Base-by-base conservation (phyloP, 1,284 basidiomycete genomes). In the Porogramme epimiltina region DNA sequence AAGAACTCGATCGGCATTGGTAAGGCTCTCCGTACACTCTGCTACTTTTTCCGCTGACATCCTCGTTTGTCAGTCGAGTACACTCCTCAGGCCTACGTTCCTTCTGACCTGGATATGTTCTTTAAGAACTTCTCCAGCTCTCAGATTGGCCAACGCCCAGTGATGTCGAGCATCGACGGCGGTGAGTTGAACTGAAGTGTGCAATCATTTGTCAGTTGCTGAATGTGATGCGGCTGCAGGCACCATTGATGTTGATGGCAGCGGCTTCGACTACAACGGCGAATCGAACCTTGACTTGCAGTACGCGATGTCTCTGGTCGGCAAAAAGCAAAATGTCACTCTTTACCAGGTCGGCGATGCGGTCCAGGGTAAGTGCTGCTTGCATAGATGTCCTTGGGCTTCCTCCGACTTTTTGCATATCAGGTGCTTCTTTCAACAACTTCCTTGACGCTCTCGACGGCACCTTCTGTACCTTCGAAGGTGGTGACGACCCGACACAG, bases 381-480 rank as follows among this genome's bases (percentile, higher is more conserved):
- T 23, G 10, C 11, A 2, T 15, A 16, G n/a, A 37, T n/a, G 34
- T 8, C 15, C 34, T 9, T 18, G n/a, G 34, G 13, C 5, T 18
- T 9, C 34, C 5, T 37, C 8, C 8, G 5, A 16, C 34, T 16
- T 9, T 5, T 16, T 10, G 34, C 16, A 37, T n/a, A 9, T 2
- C 16, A 77, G 77, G 77, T 37, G 77, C 69, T 39, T 75, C 71
- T 3, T 77, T 79, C 59, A 68, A 77, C 63, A 76, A 73, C 57
- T 70, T 72, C 55, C 69, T 80, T 10, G 77, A 80, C 56, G 73
- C 74, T 6, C 61, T 78, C 10, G 81, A 80, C 51, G 71, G 66
- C 2, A 69, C 73, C 1, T 89, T 77, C 68, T 87, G 86, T 58
- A 77, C 74, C 0, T 85, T 79, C 47, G 75, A 82, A 50, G 84